Conservation (phyloP, 768 basidiomycete genomes). For the Leucogyrophana mollusca region DNA sequence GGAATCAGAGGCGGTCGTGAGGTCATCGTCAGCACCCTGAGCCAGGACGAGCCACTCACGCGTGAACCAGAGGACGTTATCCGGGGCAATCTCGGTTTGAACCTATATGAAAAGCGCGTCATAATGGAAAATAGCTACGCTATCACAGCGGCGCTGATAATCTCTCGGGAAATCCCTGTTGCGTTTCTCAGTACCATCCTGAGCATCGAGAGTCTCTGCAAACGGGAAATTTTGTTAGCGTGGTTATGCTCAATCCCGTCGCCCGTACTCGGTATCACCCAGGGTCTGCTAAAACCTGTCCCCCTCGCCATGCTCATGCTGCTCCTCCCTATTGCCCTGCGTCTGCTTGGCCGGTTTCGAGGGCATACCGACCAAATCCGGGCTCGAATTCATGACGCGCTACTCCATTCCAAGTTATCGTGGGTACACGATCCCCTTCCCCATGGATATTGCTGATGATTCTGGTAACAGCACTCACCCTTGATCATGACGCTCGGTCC, state of each 20-base stretch:
- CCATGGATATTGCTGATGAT: not conserved
- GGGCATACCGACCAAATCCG: constrained; percentile 83
- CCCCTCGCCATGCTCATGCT: constrained; percentile 85
- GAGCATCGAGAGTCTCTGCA: constrained; percentile 72
- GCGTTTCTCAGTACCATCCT: constrained; percentile 85
- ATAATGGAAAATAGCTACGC: constrained; percentile 70
- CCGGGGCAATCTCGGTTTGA: constrained; percentile 85
- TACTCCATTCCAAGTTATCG: constrained; percentile 93
- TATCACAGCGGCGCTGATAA: constrained; percentile 74
- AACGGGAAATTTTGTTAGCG: constrained; percentile 63
- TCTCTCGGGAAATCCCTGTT: constrained; percentile 88
- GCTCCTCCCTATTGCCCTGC: constrained; percentile 80
- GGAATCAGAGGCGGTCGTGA: too few relatives aligned
- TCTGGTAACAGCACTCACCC: constrained; percentile 78
- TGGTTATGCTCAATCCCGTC: constrained; percentile 79
- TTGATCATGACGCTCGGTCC: too few relatives aligned
- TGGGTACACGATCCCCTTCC: constrained; percentile 41
- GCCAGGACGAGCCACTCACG: constrained; percentile 12
- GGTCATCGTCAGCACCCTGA: constrained; percentile 28
- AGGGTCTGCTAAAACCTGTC: constrained; percentile 83
- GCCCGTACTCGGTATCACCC: constrained; percentile 77
- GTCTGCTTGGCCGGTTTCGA: constrained; percentile 81
- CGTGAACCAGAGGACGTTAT: constrained; percentile 72
- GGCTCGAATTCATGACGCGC: constrained; percentile 88
- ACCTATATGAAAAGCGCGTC: too few relatives aligned